Conservation (phyloP, 1,284 basidiomycete genomes). For the Sanghuangporus sanghuang region DNA sequence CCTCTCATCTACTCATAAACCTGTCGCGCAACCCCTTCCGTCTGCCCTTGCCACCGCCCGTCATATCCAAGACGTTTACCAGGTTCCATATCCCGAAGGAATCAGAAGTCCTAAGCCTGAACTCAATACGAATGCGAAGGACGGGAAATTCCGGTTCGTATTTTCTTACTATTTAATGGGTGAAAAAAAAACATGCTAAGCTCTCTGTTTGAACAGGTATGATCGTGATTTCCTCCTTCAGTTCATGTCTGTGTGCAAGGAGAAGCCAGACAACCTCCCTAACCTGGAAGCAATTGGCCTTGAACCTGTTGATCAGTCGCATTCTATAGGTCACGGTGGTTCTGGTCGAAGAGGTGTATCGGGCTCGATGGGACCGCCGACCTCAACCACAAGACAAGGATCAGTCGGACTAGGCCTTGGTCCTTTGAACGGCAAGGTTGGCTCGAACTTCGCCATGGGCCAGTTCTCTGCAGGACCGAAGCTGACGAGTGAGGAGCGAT, state of each 20-base stretch:
- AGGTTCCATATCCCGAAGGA: slow-evolving; percentile 80
- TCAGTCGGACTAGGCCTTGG: slow-evolving; percentile 56
- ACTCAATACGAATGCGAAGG: slow-evolving; percentile 80
- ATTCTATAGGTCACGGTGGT: slow-evolving; percentile 52
- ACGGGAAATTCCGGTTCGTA: slow-evolving; percentile 83
- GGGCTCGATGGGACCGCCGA: slow-evolving; percentile 34
- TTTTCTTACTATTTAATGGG: not conserved
- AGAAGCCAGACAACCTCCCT: slow-evolving; percentile 89
- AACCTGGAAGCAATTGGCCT: slow-evolving; percentile 90
- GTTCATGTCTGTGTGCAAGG: slow-evolving; percentile 94
- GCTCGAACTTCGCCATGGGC: slow-evolving; percentile 49
- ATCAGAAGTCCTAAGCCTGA: slow-evolving; percentile 81
- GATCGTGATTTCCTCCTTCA: slow-evolving; percentile 97
- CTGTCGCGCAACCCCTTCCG: slow-evolving; percentile 43
- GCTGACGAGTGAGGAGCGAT: slow-evolving; percentile 72
- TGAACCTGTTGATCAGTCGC: slow-evolving; percentile 62
- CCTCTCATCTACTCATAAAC: slow-evolving; percentile 44
- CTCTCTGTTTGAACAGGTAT: slow-evolving; percentile 51
- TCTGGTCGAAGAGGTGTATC: slow-evolving; percentile 53
- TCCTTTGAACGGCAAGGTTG: slow-evolving; percentile 34
- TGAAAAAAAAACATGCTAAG: not conserved
- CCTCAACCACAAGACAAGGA: slow-evolving; percentile 37
- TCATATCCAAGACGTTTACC: slow-evolving; percentile 78
- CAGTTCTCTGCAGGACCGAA: slow-evolving; percentile 58
- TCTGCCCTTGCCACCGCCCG: slow-evolving; percentile 72